Evolutionary conservation across 495 filamentous ascomycete species (phyloP).

Genomic region (Neurospora sp.): DNA sequence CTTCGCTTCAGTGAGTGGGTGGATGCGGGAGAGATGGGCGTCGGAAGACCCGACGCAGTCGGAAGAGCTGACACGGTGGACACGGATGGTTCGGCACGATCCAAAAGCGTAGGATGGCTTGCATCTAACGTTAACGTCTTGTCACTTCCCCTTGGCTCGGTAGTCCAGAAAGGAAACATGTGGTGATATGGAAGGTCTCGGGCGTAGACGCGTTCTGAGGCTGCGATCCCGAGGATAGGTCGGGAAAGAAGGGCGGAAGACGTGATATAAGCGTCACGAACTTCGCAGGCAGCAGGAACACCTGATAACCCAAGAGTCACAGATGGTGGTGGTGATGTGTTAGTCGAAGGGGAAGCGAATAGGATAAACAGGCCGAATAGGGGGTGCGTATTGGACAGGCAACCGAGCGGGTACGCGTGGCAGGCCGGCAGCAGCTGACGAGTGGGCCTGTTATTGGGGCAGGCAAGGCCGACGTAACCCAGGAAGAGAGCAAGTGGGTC

Average conservation of each 20-base stretch:
- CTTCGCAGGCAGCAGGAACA: neutral
- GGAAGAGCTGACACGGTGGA: slow-evolving; percentile 3
- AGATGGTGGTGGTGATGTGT: neutral
- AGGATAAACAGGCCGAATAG: slow-evolving; percentile 18
- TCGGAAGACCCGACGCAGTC: slow-evolving; percentile 3
- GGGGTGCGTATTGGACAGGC: neutral
- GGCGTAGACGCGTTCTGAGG: neutral
- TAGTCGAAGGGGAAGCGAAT: neutral
- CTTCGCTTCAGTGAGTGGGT: slow-evolving; percentile 21
- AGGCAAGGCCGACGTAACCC: slow-evolving; percentile 16
- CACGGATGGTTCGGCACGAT: slow-evolving; percentile 3
- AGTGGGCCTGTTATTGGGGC: neutral
- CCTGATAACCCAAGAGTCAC: neutral
- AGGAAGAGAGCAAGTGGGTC: neutral
- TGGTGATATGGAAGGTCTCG: slow-evolving; percentile 14
- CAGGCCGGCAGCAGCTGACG: neutral
- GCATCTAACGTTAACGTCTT: slow-evolving; percentile 19
- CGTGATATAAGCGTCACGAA: neutral
- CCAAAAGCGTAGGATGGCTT: slow-evolving; percentile 6
- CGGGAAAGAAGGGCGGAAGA: neutral
- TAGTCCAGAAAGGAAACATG: slow-evolving; percentile 43
- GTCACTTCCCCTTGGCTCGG: slow-evolving; percentile 37
- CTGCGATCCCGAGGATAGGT: neutral
- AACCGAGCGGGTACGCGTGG: neutral
- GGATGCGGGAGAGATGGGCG: slow-evolving; percentile 9